Evolutionary conservation across 495 filamentous ascomycete species (phyloP).

Genomic region (Aspergillus panamensis): DNA sequence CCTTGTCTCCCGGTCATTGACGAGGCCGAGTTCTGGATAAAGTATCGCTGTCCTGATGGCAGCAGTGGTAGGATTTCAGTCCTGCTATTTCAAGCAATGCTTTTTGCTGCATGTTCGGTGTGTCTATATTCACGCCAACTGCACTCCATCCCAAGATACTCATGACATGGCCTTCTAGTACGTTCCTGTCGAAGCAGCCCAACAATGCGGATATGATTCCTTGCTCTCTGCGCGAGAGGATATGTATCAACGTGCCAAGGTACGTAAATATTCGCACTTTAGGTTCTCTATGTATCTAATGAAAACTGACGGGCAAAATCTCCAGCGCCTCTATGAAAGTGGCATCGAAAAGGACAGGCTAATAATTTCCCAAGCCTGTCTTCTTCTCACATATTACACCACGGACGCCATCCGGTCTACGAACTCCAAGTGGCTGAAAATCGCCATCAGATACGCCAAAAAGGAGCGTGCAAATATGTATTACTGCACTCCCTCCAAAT

Average conservation of each 20-base stretch:
- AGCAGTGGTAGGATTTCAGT: slow-evolving; percentile 12
- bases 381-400: slow-evolving; percentile 15
- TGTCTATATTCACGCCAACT: neutral
- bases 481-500: neutral
- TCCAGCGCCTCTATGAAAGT: slow-evolving; percentile 13
- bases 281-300: neutral
- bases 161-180: slow-evolving; percentile 3
- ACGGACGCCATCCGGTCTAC: slow-evolving; percentile 15
- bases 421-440: slow-evolving; percentile 19
- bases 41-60: slow-evolving; percentile 9
- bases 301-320: neutral
- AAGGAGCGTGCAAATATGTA: slow-evolving; percentile 15
- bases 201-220: slow-evolving; percentile 18
- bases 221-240: slow-evolving; percentile 16
- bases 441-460: slow-evolving; percentile 17
- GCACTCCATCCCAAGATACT: neutral
- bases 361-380: slow-evolving; percentile 10
- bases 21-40: slow-evolving; percentile 17
- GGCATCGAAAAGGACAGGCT: slow-evolving; percentile 15
- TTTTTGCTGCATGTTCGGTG: slow-evolving; percentile 17
- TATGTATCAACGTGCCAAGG: slow-evolving; percentile 18
- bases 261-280: neutral
- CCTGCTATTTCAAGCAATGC: slow-evolving; percentile 18
- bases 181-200: slow-evolving; percentile 17
- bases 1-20: slow-evolving; percentile 17